These are phyloP conservation scores for Wickerhamiella kurtzmanii DNA, from an alignment of 805 yeast genomes.

Conservation along the genomic window DNA sequence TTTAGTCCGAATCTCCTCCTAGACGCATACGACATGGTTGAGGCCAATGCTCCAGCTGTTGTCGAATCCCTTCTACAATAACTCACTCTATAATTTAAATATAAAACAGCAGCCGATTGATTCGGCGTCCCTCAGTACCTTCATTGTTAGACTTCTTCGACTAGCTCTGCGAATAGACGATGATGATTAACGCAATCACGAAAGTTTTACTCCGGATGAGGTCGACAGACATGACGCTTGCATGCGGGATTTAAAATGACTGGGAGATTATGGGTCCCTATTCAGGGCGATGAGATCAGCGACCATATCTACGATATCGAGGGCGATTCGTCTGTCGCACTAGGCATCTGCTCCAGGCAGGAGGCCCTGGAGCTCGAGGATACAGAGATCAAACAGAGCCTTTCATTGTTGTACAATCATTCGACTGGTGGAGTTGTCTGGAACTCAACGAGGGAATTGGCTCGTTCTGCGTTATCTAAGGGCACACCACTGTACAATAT, in stretches of 20 bases:
- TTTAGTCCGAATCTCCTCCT: slow-evolving; percentile 26
- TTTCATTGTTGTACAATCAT: slow-evolving; percentile 11
- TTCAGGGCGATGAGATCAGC: neutral
- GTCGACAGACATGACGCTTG: too few relatives aligned
- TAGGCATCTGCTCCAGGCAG: slow-evolving; percentile 10
- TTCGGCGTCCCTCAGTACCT: too few relatives aligned
- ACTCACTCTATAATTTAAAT: neutral
- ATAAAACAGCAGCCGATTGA: too few relatives aligned
- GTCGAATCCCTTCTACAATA: slow-evolving; percentile 28
- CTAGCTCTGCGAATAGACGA: too few relatives aligned
- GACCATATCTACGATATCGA: neutral
- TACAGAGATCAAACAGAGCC: slow-evolving; percentile 11
- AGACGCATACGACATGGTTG: slow-evolving; percentile 45
- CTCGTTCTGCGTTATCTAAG: neutral
- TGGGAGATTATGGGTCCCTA: too few relatives aligned
- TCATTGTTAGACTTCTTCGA: neutral
- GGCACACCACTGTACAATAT: neutral
- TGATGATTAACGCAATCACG: neutral
- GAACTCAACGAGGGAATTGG: slow-evolving; percentile 14
- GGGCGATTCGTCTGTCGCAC: neutral
- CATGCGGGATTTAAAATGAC: too few relatives aligned
- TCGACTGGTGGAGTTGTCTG: slow-evolving; percentile 20
- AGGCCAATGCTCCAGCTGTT: slow-evolving; percentile 50
- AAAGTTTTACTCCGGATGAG: too few relatives aligned
- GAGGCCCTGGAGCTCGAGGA: slow-evolving; percentile 6